Conservation (phyloP, 169 alveolate genomes). For the Amoebophrya sp. region DNA sequence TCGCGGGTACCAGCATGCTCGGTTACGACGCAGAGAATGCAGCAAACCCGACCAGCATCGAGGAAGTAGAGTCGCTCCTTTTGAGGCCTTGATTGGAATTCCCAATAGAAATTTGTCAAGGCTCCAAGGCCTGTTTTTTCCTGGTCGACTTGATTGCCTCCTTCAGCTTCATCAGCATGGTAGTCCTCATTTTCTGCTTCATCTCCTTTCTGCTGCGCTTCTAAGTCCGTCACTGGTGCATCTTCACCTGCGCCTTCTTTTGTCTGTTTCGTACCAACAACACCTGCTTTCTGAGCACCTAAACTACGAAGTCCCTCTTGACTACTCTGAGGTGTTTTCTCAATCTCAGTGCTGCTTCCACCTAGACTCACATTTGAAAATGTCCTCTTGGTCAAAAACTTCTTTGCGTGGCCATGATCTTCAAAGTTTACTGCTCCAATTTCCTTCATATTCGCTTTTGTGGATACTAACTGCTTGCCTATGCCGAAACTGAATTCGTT, state of each 20-base stretch:
- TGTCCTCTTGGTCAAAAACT: not conserved
- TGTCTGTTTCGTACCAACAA: not conserved
- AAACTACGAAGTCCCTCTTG: not conserved
- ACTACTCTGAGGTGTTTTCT: not conserved
- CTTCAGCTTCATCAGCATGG: not conserved
- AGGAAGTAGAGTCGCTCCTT: slow-evolving; percentile 15
- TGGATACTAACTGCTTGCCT: not conserved
- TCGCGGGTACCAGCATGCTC: not conserved
- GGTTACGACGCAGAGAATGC: not conserved
- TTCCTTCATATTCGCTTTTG: not conserved
- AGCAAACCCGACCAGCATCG: not conserved
- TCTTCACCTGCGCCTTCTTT: no score
- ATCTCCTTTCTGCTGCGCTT: not conserved
- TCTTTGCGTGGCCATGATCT: not conserved
- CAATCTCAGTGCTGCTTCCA: no score
- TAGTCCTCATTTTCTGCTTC: not conserved
- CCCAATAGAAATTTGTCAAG: not conserved
- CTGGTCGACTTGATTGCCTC: not conserved
- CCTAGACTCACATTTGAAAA: no score
- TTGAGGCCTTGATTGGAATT: not conserved
- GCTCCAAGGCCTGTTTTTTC: not conserved
- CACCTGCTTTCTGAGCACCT: not conserved
- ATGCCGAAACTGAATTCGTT: not conserved
- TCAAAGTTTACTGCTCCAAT: not conserved
- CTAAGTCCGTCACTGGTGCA: not conserved